Percentiles rank a stretch among this genome's conserved stretches.
These are phyloP conservation scores for Epichloe hybrida DNA, from an alignment of 2,329 filamentous ascomycete genomes.

Conservation along the genomic window DNA sequence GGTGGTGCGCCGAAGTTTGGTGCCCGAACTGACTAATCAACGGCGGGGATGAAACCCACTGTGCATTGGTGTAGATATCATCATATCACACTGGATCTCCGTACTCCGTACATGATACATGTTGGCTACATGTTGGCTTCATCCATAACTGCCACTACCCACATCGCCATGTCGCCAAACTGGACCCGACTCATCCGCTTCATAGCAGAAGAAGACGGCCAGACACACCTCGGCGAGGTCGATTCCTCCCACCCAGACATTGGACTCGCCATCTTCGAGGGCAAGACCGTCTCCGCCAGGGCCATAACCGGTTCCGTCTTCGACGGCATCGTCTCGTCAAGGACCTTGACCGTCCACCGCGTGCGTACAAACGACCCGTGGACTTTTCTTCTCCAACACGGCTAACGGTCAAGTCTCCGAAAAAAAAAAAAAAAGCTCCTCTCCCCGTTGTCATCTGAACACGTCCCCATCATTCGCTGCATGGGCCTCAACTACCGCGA, in stretches of 20 bases:
- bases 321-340: background rate
- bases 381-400: too few relatives aligned
- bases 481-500: conserved; percentile 32
- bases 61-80: too few relatives aligned
- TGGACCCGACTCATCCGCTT: conserved; percentile 29
- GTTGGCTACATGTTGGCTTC: too few relatives aligned
- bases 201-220: conserved; percentile 26
- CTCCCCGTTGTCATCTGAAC: conserved; percentile 19
- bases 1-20: too few relatives aligned
- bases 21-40: too few relatives aligned
- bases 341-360: background rate
- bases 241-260: conserved; percentile 16
- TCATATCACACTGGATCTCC: too few relatives aligned
- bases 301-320: conserved; percentile 1
- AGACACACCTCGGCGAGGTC: conserved; percentile 25
- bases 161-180: conserved; percentile 6
- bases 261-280: conserved; percentile 2
- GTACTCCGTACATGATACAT: too few relatives aligned
- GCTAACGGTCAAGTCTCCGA: too few relatives aligned
- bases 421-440: conserved; percentile 11
- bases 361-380: background rate
- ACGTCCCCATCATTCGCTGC: conserved; percentile 29
- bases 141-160: too few relatives aligned
- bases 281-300: background rate
- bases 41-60: too few relatives aligned